phyloP scores from a whole-genome alignment of 352 stramenopile genomes.

The Thraustotheca clavata region DNA sequence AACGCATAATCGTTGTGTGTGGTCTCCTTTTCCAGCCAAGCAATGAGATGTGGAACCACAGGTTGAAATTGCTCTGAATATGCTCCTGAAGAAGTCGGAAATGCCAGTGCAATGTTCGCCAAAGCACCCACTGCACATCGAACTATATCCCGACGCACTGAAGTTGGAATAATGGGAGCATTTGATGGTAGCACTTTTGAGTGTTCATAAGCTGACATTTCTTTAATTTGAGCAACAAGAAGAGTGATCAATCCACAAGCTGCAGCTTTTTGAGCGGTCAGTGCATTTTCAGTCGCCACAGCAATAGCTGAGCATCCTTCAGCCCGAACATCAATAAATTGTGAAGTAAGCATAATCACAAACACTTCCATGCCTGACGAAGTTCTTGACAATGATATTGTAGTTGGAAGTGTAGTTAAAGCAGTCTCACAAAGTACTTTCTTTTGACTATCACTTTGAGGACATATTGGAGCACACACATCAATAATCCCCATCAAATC shows the following conservation, averaged over 20 bases:
- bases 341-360: constrained; percentile 79
- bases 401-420: constrained; percentile 26
- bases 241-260: constrained; percentile 42
- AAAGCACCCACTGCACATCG: constrained; percentile 57
- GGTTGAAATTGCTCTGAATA: constrained; percentile 43
- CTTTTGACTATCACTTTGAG: constrained; percentile 68
- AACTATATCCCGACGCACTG: constrained; percentile 54
- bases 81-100: constrained; percentile 33
- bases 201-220: background rate
- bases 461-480: constrained; percentile 33
- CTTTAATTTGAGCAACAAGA: constrained; percentile 35
- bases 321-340: constrained; percentile 55
- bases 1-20: constrained; percentile 49
- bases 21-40: constrained; percentile 35
- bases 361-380: constrained; percentile 70
- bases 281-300: constrained; percentile 56
- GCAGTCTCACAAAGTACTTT: constrained; percentile 24
- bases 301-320: constrained; percentile 67
- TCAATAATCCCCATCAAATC: constrained; percentile 44
- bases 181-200: background rate
- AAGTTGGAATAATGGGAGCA: constrained; percentile 2
- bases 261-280: constrained; percentile 48
- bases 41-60: constrained; percentile 35
- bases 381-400: constrained; percentile 46
- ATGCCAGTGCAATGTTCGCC: constrained; percentile 50